Base-by-base conservation (phyloP, 176 grass and related monocot genomes). In the Zea mays region DNA sequence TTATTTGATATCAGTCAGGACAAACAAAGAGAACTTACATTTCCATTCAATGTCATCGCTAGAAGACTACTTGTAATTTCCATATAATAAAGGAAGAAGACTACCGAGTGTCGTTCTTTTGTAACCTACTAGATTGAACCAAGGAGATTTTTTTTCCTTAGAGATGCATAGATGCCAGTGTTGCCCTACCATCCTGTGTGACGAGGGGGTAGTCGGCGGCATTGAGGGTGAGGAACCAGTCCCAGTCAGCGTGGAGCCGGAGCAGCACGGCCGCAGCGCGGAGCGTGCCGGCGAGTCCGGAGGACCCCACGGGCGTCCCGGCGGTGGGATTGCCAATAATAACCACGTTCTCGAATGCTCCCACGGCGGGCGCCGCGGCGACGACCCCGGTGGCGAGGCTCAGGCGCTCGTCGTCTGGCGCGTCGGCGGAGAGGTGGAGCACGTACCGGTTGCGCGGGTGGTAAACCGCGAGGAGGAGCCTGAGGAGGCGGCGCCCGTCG, bases 401-500 rank as follows among this genome's bases (percentile, higher is more conserved):
- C 21, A 12, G 64, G 60, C 90, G 83, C 73, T 97, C 90, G 10
- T 55, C 58, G 36, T 82, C 81, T 52, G 90, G 75, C 50, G 90
- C 82, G 80, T 88, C 88, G 40, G 82, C 76, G 5, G 86, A 87
- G 39, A 94, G 83, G 70, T 93, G 91, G 73, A 97, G 80, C 19
- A 97, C 65, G 69, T 97, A 94, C 49, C 82, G 89, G 73, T 97
- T 97, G 43, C 85, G 88, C 4, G 94, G 94, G 70, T 97, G 91
- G 86, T 97, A 97, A 5, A 91, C 86, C 8, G 94, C 86, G 17
- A 93, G 86, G 12, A 97, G 85, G 15, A 94, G 86, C 17, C 94
- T 83, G 10, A 93, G 79, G 41, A 97, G 75, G 42, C 94, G 82
- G 8, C 14, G 36, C 1, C 81, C 77, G 27, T 97, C 94, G 3